Percentiles rank a stretch among this genome's conserved stretches.
Evolutionary conservation across 169 alveolate genomes (phyloP).

Genomic region (Perkinsus olseni): DNA sequence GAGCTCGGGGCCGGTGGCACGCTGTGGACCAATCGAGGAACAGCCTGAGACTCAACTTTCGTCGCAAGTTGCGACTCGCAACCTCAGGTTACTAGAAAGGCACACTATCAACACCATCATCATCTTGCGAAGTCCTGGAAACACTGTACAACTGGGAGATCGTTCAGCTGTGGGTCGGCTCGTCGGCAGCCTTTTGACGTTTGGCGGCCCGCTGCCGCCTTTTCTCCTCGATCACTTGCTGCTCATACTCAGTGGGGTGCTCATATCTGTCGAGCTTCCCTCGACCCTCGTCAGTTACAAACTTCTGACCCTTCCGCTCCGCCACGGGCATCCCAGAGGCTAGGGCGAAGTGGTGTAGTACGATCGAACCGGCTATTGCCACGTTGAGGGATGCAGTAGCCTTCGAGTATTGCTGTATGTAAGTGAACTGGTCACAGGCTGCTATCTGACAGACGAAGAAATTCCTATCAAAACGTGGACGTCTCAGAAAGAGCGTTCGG

Average conservation of each 20-base stretch:
- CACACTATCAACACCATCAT: too few species aligned
- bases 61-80: too few species aligned
- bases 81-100: too few species aligned
- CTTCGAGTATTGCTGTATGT: constrained; percentile 69
- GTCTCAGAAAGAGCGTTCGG: neutral
- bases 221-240: neutral
- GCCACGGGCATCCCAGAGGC: neutral
- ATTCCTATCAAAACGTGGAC: too few species aligned
- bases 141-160: neutral
- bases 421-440: constrained; percentile 74
- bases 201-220: neutral
- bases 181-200: neutral
- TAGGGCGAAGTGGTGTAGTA: constrained; percentile 66
- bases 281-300: neutral
- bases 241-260: neutral
- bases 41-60: too few species aligned
- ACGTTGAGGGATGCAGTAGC: constrained; percentile 81
- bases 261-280: neutral
- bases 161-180: too few species aligned
- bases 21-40: too few species aligned
- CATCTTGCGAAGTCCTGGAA: too few species aligned
- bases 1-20: too few species aligned
- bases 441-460: neutral
- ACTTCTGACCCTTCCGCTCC: neutral
- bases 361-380: constrained; percentile 76